Base-by-base conservation (phyloP, 148 eudicot genomes). In the Chenopodium album region DNA sequence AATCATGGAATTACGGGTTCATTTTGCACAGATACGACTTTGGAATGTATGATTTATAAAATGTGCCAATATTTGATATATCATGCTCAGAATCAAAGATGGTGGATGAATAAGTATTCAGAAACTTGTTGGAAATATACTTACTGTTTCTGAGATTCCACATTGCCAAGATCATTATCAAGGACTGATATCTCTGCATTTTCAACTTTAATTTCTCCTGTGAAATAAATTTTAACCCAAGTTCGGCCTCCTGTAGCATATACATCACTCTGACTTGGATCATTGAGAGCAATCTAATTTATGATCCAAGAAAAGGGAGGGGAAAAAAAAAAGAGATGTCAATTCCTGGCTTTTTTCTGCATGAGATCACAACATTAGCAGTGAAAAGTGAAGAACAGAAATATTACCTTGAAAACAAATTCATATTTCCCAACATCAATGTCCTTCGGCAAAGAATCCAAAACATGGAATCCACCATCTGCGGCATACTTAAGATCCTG, bases 401-500 rank as follows among this genome's bases (percentile, higher is more conserved):
- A 50, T 37, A 50, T 23, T 76, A 96, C 99, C 98, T 92, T 90
- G 84, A 94, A 91, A 76, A 89, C 87, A 87, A 96, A 91, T 81
- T 89, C 82, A 79, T 94, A 94, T 48, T 77, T 86, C 80, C 99
- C 99, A 76, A 92, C 86, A 92, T 91, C 98, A 77, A 86, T 85
- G 73, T 82, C 86, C 31, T 90, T 73, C 28, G 93, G 95, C 86
- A 92, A 84, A 78, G 85, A 81, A 81, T 94, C 98, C 88, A 96
- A 85, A 78, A 91, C 59, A 92, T 96, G 91, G 71, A 86, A 82
- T 70, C 79, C 91, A 86, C 77, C 82, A 78, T 87, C 83, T 50
- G 85, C 83, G 75, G 92, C 94, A 86, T 92, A 94, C 75, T 84
- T 89, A 80, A 96, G 95, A 81, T 96, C 94, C 99, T 96, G 84